Conservation (phyloP, 768 basidiomycete genomes). For the Russula sp. region DNA sequence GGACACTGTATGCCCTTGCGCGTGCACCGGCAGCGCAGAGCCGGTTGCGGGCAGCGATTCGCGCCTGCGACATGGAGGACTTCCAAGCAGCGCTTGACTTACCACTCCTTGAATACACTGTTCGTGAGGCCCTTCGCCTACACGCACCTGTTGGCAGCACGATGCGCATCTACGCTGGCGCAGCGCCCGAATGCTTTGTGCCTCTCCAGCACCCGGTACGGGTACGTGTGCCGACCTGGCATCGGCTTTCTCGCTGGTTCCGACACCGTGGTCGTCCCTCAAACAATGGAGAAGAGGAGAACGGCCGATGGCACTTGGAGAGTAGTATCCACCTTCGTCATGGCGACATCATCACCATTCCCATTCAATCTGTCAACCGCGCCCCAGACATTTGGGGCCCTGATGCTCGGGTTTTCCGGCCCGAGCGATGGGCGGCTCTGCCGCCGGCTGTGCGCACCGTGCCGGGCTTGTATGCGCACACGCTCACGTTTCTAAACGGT, state of each 20-base stretch:
- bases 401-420: constrained; percentile 58
- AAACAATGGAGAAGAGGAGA: neutral
- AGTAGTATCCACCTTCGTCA: constrained; percentile 25
- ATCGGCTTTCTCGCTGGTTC: neutral
- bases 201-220: constrained; percentile 36
- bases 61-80: constrained; percentile 24
- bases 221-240: constrained; percentile 17
- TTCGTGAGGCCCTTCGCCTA: constrained; percentile 52
- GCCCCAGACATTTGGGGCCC: constrained; percentile 52
- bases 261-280: neutral
- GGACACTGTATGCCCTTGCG: constrained; percentile 56
- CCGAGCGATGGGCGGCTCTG: constrained; percentile 47
- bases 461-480: constrained; percentile 49
- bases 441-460: constrained; percentile 35
- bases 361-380: constrained; percentile 56
- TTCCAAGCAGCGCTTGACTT: constrained; percentile 29
- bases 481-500: constrained; percentile 53
- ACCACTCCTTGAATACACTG: constrained; percentile 54
- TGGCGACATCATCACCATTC: constrained; percentile 54
- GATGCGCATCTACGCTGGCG: constrained; percentile 45
- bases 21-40: constrained; percentile 42
- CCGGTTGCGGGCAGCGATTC: constrained; percentile 42
- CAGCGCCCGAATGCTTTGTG: constrained; percentile 41
- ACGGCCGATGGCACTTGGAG: constrained; percentile 5
- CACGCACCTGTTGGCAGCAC: constrained; percentile 54